A percentile compares a stretch with the other conserved stretches of the same genome.
Evolutionary conservation across 225 moss, liverwort and hornwort species (phyloP).

Genomic region (Takakia lepidozioides): DNA sequence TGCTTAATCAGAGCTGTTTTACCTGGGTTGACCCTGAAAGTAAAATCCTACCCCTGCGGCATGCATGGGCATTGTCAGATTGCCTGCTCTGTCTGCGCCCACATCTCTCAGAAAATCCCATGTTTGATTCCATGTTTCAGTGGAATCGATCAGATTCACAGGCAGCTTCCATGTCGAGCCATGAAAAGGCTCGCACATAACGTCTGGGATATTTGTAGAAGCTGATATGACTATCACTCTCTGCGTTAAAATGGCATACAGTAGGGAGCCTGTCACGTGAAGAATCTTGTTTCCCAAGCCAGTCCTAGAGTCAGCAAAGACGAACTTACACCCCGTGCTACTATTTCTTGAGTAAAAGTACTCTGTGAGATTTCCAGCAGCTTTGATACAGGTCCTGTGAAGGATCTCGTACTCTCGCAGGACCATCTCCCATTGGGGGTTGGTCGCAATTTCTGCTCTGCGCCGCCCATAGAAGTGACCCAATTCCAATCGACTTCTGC

Average conservation of each 20-base stretch:
- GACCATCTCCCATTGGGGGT: slow-evolving; percentile 34
- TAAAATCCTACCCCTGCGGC: too few species aligned
- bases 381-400: slow-evolving; percentile 30
- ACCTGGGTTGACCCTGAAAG: too few species aligned
- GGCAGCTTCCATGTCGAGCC: slow-evolving; percentile 53
- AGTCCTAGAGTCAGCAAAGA: slow-evolving; percentile 16
- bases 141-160: too few species aligned
- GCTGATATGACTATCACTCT: slow-evolving; percentile 28
- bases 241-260: slow-evolving; percentile 46
- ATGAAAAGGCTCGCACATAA: slow-evolving; percentile 47
- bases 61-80: too few species aligned
- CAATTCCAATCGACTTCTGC: slow-evolving; percentile 29
- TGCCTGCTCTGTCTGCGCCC: too few species aligned
- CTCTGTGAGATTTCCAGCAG: slow-evolving; percentile 21
- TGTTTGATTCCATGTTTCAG: too few species aligned
- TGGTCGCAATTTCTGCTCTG: slow-evolving; percentile 20
- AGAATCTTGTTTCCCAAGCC: slow-evolving; percentile 46
- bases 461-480: slow-evolving; percentile 19
- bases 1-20: too few species aligned
- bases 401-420: slow-evolving; percentile 34
- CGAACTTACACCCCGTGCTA: slow-evolving; percentile 37
- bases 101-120: too few species aligned
- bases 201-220: slow-evolving; percentile 12
- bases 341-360: slow-evolving; percentile 9
- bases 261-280: slow-evolving; percentile 17